Percentiles rank a stretch among this genome's conserved stretches.
Evolutionary conservation across 371 early-diverging fungal genomes (phyloP).

Genomic region (Mucor sp.): DNA sequence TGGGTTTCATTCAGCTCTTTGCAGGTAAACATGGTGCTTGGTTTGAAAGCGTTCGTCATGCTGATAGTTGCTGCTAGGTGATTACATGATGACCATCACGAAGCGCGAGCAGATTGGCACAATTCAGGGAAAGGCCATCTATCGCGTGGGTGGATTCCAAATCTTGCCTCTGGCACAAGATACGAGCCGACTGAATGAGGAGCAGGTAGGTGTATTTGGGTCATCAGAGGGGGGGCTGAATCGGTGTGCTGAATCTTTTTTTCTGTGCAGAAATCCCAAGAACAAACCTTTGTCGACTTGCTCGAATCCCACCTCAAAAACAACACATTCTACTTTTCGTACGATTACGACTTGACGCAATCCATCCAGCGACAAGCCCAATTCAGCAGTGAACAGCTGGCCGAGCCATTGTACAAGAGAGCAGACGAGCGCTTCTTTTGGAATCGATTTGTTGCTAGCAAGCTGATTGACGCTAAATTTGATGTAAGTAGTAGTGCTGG

Average conservation of each 20-base stretch:
- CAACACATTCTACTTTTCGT: slow-evolving; percentile 84
- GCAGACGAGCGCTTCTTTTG: slow-evolving; percentile 92
- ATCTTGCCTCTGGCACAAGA: slow-evolving; percentile 71
- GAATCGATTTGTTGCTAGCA: slow-evolving; percentile 75
- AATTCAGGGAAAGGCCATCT: slow-evolving; percentile 69
- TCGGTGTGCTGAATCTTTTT: not conserved
- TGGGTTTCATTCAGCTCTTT: slow-evolving; percentile 69
- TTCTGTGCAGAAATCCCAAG: slow-evolving; percentile 53
- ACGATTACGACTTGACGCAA: slow-evolving; percentile 84
- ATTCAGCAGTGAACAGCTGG: slow-evolving; percentile 13
- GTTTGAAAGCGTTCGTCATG: not conserved
- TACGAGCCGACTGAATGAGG: slow-evolving; percentile 45
- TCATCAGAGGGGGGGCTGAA: not conserved
- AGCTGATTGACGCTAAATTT: slow-evolving; percentile 61
- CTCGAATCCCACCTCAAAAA: slow-evolving; percentile 71
- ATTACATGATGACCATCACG: slow-evolving; percentile 85
- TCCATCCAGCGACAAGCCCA: slow-evolving; percentile 76
- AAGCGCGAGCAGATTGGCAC: slow-evolving; percentile 70
- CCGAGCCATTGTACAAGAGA: slow-evolving; percentile 45
- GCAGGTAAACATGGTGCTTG: slow-evolving; percentile 46
- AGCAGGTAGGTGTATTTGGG: slow-evolving; percentile 38
- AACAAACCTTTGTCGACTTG: slow-evolving; percentile 72
- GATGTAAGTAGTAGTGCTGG: slow-evolving; percentile 45
- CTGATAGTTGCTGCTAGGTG: slow-evolving; percentile 51
- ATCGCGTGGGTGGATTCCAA: slow-evolving; percentile 69